Conservation (phyloP, 345 rosid species). For the Laguncularia racemosa region DNA sequence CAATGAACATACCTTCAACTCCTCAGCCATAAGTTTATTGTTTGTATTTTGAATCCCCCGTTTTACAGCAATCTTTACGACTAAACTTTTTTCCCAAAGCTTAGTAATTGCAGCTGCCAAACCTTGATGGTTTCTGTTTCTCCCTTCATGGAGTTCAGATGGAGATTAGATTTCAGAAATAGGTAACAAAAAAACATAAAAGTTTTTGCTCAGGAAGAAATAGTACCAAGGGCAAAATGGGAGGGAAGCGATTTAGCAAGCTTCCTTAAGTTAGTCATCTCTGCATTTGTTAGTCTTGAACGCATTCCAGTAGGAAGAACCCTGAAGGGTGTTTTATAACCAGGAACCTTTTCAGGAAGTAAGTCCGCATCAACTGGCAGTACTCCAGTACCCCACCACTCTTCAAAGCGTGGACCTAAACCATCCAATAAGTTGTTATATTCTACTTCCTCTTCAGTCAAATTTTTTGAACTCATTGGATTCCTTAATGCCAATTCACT, state of each 20-base stretch:
- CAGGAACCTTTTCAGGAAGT: slow-evolving; percentile 74
- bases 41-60: slow-evolving; percentile 97
- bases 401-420: slow-evolving; percentile 89
- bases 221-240: slow-evolving; percentile 94
- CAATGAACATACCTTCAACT: slow-evolving; percentile 60
- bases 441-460: slow-evolving; percentile 85
- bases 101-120: slow-evolving; percentile 77
- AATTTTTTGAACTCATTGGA: slow-evolving; percentile 21
- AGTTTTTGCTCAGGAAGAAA: slow-evolving; percentile 7
- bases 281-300: slow-evolving; percentile 81
- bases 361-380: slow-evolving; percentile 95
- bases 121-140: slow-evolving; percentile 97
- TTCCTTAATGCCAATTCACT: slow-evolving; percentile 27
- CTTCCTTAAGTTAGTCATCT: slow-evolving; percentile 90
- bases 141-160: slow-evolving; percentile 42
- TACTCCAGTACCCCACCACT: slow-evolving; percentile 99
- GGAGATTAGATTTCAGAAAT: slow-evolving; percentile 10
- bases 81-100: slow-evolving; percentile 90
- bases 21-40: slow-evolving; percentile 95
- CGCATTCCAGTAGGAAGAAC: slow-evolving; percentile 97
- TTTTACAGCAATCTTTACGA: slow-evolving; percentile 87
- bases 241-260: slow-evolving; percentile 85
- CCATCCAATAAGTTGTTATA: slow-evolving; percentile 64
- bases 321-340: slow-evolving; percentile 91
- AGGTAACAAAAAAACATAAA: slow-evolving; percentile 7